A percentile compares a stretch with the other conserved stretches of the same genome.
Evolutionary conservation across 2,329 filamentous ascomycete species (phyloP).

Genomic region (Sporothrix brunneoviolacea): DNA sequence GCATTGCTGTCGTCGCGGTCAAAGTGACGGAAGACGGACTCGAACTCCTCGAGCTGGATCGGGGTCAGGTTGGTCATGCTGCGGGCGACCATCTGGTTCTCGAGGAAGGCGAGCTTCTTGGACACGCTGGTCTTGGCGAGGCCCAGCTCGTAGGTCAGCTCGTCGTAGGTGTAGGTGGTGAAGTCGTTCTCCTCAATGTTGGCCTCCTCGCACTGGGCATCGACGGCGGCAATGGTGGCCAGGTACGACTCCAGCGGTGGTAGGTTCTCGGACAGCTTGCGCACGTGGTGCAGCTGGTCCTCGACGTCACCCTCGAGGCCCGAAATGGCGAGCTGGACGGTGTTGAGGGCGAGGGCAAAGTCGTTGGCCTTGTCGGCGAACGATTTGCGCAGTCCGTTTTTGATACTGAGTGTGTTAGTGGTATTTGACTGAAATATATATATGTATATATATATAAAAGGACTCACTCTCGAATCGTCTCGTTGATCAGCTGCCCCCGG

Average conservation of each 20-base stretch:
- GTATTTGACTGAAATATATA: not conserved
- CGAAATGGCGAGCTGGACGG: slow-evolving; percentile 88
- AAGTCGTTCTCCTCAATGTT: slow-evolving; percentile 99
- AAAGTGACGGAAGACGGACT: slow-evolving; percentile 96
- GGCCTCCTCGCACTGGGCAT: slow-evolving; percentile 85
- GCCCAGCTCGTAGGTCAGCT: slow-evolving; percentile 86
- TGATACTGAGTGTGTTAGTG: slow-evolving; percentile 55
- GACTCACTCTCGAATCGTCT: slow-evolving; percentile 85
- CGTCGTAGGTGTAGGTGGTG: slow-evolving; percentile 98
- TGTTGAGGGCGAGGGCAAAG: slow-evolving; percentile 91
- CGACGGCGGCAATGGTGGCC: slow-evolving; percentile 76
- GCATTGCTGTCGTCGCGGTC: slow-evolving; percentile 89
- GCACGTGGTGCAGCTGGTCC: slow-evolving; percentile 84
- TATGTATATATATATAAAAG: not conserved
- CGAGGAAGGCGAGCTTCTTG: slow-evolving; percentile 93
- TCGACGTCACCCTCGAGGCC: slow-evolving; percentile 96
- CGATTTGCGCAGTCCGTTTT: slow-evolving; percentile 82
- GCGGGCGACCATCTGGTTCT: slow-evolving; percentile 96
- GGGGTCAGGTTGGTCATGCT: slow-evolving; percentile 99
- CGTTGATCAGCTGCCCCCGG: slow-evolving; percentile 90
- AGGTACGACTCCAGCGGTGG: slow-evolving; percentile 87
- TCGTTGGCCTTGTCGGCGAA: slow-evolving; percentile 99
- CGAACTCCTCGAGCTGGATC: slow-evolving; percentile 97
- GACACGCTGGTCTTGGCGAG: slow-evolving; percentile 87
- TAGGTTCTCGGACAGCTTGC: slow-evolving; percentile 76